These are phyloP conservation scores for Aspergillus quadrilineatus DNA, from an alignment of 2,329 filamentous ascomycete species.

Conservation along the genomic window DNA sequence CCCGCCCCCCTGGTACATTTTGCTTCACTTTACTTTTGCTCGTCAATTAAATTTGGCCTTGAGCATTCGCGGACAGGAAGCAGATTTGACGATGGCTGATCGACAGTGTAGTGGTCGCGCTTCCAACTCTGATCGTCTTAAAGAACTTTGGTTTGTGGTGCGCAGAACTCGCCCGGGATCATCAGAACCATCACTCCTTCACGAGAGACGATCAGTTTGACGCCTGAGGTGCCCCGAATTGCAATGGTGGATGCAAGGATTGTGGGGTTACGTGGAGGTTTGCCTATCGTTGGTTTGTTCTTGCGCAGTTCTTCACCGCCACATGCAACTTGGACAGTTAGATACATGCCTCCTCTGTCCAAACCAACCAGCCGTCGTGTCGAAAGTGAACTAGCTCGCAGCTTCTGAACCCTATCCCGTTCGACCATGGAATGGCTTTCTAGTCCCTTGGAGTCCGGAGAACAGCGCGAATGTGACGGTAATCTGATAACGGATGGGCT, in stretches of 20 bases:
- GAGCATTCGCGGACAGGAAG: neutral
- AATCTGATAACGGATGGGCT: slow-evolving; percentile 13
- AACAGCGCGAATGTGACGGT: neutral
- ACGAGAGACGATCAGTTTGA: slow-evolving; percentile 3
- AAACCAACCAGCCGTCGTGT: slow-evolving; percentile 10
- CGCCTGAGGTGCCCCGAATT: neutral
- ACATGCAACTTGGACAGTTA: slow-evolving; percentile 17
- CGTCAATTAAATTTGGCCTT: neutral
- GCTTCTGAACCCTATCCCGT: slow-evolving; percentile 6
- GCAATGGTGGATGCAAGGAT: slow-evolving; percentile 17
- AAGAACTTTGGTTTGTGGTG: neutral
- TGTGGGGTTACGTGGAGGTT: slow-evolving; percentile 27
- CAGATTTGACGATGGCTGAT: neutral
- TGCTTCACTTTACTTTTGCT: neutral
- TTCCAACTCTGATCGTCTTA: neutral
- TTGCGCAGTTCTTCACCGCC: slow-evolving; percentile 23
- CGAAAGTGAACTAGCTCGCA: slow-evolving; percentile 3
- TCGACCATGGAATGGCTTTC: neutral
- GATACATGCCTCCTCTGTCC: slow-evolving; percentile 6
- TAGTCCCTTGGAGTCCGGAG: slow-evolving; percentile 16
- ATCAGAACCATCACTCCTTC: slow-evolving; percentile 3
- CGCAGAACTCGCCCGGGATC: neutral
- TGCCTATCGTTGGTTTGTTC: slow-evolving; percentile 23
- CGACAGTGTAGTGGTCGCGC: neutral
- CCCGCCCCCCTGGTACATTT: neutral